phyloP scores from a whole-genome alignment of 73 alveolate species.

The Paramecium caudatum region DNA sequence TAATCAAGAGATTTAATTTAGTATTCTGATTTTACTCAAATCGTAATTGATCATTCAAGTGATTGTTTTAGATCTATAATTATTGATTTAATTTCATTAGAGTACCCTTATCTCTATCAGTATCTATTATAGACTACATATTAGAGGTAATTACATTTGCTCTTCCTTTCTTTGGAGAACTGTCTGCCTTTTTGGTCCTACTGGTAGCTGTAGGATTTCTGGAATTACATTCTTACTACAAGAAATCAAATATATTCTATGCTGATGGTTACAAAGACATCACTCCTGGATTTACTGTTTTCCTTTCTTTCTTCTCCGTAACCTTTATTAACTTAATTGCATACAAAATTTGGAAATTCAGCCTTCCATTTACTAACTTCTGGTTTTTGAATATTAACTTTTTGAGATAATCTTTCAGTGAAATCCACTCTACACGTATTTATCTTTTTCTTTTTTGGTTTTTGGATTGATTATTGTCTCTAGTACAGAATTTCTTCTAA shows the following conservation, averaged over 20 bases:
- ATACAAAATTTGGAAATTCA: slow-evolving; percentile 16
- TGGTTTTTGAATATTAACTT: not conserved
- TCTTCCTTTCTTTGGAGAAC: slow-evolving; percentile 53
- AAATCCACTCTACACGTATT: not conserved
- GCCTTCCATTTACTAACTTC: slow-evolving; percentile 14
- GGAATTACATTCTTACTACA: not conserved
- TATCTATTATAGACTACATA: slow-evolving; percentile 14
- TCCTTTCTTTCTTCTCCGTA: slow-evolving; percentile 41
- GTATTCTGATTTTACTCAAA: slow-evolving; percentile 4
- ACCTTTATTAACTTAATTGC: not conserved
- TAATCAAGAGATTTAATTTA: slow-evolving; percentile 4
- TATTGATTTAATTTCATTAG: slow-evolving; percentile 17
- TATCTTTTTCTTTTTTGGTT: not conserved
- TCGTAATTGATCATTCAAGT: not conserved
- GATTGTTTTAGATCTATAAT: slow-evolving; percentile 30
- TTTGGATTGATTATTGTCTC: not conserved
- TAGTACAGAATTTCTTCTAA: slow-evolving; percentile 16
- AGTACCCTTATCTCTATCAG: slow-evolving; percentile 32
- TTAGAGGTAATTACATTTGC: not conserved
- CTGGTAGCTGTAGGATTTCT: slow-evolving; percentile 32
- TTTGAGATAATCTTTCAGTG: not conserved
- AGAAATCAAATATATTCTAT: not conserved
- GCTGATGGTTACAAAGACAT: slow-evolving; percentile 20
- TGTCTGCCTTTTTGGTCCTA: slow-evolving; percentile 3
- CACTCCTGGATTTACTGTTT: not conserved